Evolutionary conservation across 495 filamentous ascomycete species (phyloP), one percentile per base, ranked within the genome.

Genomic region (Baudoinia panamericana): DNA sequence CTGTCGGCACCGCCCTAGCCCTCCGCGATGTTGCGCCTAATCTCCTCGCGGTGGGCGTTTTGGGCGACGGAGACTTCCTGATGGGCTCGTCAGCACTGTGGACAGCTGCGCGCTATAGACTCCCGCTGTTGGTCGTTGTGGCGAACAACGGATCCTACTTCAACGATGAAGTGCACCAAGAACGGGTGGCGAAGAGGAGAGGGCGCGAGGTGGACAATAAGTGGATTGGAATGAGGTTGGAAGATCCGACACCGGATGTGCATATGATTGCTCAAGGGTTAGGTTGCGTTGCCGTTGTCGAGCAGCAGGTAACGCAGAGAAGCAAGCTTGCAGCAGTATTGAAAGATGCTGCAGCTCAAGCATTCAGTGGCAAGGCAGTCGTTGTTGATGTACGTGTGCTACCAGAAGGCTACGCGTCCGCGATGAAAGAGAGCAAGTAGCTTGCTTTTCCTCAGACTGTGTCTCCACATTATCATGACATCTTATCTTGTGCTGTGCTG

Each of bases 81-180:
- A 51, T 51, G 51, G 51, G 48, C 1, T 46, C 41, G 4, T 42
- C 48, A 2, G 51, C 51, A 16, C 35, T 51, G 9, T 54, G 48
- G 48, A 51, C 48, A 29, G 51, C 48, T 1, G 37, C 42, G 20
- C 29, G 32, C 11, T 51, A 54, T 26, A 15, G 37, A 12, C 10
- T 54, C 6, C 48, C 42, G 12, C 38, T 54, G 13, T 27, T 51
- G 13, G 48, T 46, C 2, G 45, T 51, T 16, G 38, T 54, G 7
- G 41, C 48, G 12, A 54, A 54, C 39, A 54, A 54, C 40, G 41
- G 41, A 8, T 36, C 20, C 13, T 54, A 46, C 36, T 54, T 41
- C 42, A 54, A 54, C 26, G 48, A 51, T 33, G 47, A 54, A 24
- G 42, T 51, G 5, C 51, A 54, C 25, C 51, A 54, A 32, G 51